Percentiles rank a stretch among this genome's conserved stretches.
These are phyloP conservation scores for Nadsonia fulvescens DNA, from an alignment of 805 yeast species.

Conservation along the genomic window DNA sequence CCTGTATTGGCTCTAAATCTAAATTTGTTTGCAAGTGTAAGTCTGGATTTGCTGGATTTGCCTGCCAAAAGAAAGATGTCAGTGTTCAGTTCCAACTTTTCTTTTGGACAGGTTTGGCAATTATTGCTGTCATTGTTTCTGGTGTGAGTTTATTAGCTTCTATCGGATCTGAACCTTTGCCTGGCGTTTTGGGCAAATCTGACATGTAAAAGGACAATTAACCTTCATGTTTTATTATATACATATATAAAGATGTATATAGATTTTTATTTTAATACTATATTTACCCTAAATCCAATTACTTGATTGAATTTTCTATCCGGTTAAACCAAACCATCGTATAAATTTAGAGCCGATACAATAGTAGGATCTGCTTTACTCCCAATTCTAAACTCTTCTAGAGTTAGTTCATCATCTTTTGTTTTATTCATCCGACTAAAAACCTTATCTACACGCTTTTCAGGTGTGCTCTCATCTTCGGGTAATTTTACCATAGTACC, in stretches of 20 bases:
- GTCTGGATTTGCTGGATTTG: constrained; percentile 24
- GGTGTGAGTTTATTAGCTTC: constrained; percentile 36
- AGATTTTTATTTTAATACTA: no score
- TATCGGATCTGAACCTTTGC: constrained; percentile 44
- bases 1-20: constrained; percentile 16
- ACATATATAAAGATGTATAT: neutral
- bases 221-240: neutral
- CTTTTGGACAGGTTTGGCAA: constrained; percentile 43
- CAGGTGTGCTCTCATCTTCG: constrained; percentile 86
- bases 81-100: constrained; percentile 48
- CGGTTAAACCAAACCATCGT: constrained; percentile 60
- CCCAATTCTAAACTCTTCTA: constrained; percentile 72
- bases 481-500: constrained; percentile 83
- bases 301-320: no score
- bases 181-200: constrained; percentile 42
- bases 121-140: constrained; percentile 26
- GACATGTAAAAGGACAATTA: neutral
- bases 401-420: constrained; percentile 46
- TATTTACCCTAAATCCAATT: no score
- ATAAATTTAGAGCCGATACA: constrained; percentile 55
- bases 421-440: constrained; percentile 60
- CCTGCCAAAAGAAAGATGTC: constrained; percentile 53
- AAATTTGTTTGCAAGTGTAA: constrained; percentile 20
- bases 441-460: constrained; percentile 64
- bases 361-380: constrained; percentile 65